Evolutionary conservation across 2,329 filamentous ascomycete species (phyloP), one percentile per base, ranked within the genome.

Genomic region (Chaetomium globosum): DNA sequence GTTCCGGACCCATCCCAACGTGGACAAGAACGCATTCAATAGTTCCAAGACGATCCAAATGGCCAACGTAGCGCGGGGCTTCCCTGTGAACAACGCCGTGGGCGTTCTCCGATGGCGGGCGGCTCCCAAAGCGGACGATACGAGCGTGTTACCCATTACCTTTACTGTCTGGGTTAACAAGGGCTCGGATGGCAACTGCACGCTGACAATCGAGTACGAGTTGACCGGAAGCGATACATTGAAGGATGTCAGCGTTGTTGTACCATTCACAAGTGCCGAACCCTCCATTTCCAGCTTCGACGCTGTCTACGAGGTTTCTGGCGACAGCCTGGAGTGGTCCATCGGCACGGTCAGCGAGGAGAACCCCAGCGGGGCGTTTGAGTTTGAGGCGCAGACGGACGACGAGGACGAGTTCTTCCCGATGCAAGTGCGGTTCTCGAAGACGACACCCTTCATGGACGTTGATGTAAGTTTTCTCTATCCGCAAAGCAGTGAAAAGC

Each of bases 81-180:
- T 99, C 82, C 95, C 95, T 0, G 88, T 93, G 30, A 98, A 97
- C 80, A 96, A 97, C 76, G 88, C 91, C 19, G 94, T 98, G 64
- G 93, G 91, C 63, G 93, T 98, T 51, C 84, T 99, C 75, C 88
- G 94, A 76, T 99, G 95, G 95, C 91, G 93, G 74, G 90, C 92
- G 26, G 87, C 89, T 19, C 90, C 92, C 57, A 93, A 92, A 78
- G 83, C 85, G 2, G 93, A 96, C 71, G 92, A 96, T 72, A 79
- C 89, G 43, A 88, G 87, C 68, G 87, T 93, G 62, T 88, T 96
- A 46, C 95, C 95, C 8, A 95, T 99, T 74, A 95, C 91, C 46
- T 98, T 99, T 77, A 97, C 93, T 2, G 94, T 97, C 46, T 99
- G 95, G 95, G 92, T 96, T 67, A 97, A 97, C 79, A 93, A 93